phyloP scores from a whole-genome alignment of 1,284 basidiomycete species.

The Cystobasidium sp. region DNA sequence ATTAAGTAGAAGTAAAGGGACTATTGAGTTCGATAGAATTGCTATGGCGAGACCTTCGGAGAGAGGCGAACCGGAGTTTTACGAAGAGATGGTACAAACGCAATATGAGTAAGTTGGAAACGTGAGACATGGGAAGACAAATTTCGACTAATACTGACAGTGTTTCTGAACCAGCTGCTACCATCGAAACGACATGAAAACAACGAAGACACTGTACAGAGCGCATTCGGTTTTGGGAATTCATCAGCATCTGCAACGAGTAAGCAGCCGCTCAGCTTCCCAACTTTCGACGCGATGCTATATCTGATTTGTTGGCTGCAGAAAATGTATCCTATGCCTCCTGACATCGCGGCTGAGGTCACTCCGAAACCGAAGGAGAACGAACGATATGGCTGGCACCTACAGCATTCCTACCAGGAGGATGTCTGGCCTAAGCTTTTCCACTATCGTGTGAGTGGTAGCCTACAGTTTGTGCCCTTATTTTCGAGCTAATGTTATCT shows the following conservation, averaged over 20 bases:
- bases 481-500: neutral
- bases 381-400: constrained; percentile 34
- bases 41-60: constrained; percentile 20
- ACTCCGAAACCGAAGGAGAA: neutral
- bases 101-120: constrained; percentile 23
- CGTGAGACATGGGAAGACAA: neutral
- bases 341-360: constrained; percentile 14
- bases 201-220: constrained; percentile 27
- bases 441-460: constrained; percentile 23
- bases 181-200: constrained; percentile 25
- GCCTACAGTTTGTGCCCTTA: neutral
- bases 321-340: constrained; percentile 38
- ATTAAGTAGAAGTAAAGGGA: constrained; percentile 1
- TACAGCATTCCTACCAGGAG: constrained; percentile 28
- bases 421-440: constrained; percentile 31
- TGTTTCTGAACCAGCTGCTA: constrained; percentile 20
- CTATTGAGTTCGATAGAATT: constrained; percentile 28
- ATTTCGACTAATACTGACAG: neutral
- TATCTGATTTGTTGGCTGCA: neutral
- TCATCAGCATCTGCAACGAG: constrained; percentile 23
- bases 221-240: constrained; percentile 19
- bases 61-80: constrained; percentile 14
- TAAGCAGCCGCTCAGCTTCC: neutral
- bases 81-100: constrained; percentile 21
- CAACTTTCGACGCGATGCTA: neutral